Percentiles rank a stretch among this genome's conserved stretches.
Conservation (phyloP, 768 basidiomycete species). For the Leccinum aurantiacum region DNA sequence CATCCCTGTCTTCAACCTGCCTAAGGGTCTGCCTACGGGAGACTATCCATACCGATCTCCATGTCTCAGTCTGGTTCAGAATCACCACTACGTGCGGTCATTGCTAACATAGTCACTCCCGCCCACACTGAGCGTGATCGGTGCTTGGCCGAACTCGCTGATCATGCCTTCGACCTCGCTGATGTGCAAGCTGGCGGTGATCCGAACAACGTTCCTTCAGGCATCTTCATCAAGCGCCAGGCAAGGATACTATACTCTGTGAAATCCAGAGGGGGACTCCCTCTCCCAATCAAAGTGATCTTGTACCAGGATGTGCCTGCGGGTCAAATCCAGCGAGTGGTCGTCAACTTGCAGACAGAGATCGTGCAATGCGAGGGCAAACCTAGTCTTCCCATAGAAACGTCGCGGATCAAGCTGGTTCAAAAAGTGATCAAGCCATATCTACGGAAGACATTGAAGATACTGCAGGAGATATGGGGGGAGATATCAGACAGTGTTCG, state of each 20-base stretch:
- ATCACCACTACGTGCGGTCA: constrained; percentile 10
- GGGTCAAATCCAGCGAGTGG: constrained; percentile 11
- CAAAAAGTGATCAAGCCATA: too few relatives aligned
- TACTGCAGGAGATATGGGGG: too few relatives aligned
- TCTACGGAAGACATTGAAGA: too few relatives aligned
- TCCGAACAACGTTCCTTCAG: neutral
- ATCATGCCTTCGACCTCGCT: constrained; percentile 19
- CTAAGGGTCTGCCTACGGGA: too few relatives aligned
- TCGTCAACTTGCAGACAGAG: too few relatives aligned
- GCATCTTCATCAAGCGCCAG: constrained; percentile 10
- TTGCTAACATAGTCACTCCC: constrained; percentile 15
- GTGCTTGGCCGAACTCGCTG: constrained; percentile 19
- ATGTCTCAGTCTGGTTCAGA: constrained; percentile 15
- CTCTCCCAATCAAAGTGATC: constrained; percentile 14
- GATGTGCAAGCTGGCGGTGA: constrained; percentile 2
- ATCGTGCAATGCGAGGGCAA: too few relatives aligned
- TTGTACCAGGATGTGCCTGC: constrained; percentile 13
- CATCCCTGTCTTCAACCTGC: too few relatives aligned
- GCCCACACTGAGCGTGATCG: constrained; percentile 4
- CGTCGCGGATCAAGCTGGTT: too few relatives aligned
- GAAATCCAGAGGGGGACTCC: constrained; percentile 2
- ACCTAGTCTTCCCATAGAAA: too few relatives aligned
- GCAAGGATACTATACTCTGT: constrained; percentile 18
- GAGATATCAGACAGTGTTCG: too few relatives aligned
- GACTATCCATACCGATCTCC: neutral